Conservation (phyloP, 2,329 filamentous ascomycete species). For the Talaromyces sp. region DNA sequence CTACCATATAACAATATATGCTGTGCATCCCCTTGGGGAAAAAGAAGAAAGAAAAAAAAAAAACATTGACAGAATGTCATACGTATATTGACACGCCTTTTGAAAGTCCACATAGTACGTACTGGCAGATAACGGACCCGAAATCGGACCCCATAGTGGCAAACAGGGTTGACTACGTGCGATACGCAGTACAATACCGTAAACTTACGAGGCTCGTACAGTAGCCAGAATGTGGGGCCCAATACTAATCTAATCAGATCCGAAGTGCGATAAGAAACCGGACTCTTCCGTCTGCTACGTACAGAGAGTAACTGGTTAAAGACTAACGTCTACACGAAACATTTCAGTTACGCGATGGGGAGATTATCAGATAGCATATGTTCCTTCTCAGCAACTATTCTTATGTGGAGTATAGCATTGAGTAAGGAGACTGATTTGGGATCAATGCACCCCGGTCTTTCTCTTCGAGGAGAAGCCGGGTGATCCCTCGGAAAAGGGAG, state of each 20-base stretch:
- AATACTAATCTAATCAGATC: conserved; percentile 7
- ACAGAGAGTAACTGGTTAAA: too few relatives aligned
- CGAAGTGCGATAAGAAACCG: conserved; percentile 7
- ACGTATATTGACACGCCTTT: background rate
- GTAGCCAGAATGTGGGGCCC: background rate
- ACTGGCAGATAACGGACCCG: background rate
- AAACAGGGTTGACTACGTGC: too few relatives aligned
- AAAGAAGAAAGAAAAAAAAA: too few relatives aligned
- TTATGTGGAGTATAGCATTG: background rate
- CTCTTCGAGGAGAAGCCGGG: background rate
- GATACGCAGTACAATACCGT: background rate
- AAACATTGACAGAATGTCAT: too few relatives aligned
- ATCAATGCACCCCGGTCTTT: background rate
- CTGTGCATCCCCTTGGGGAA: too few relatives aligned
- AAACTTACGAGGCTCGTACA: background rate
- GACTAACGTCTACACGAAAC: background rate
- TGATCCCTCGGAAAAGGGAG: background rate
- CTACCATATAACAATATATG: too few relatives aligned
- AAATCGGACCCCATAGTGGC: background rate
- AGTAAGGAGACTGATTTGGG: background rate
- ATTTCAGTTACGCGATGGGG: background rate
- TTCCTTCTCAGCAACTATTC: too few relatives aligned
- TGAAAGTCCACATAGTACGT: too few relatives aligned
- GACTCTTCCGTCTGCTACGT: background rate
- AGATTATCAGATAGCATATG: background rate